These are phyloP conservation scores for Colletotrichum sp. DNA, from an alignment of 2,329 filamentous ascomycete genomes.

Conservation along the genomic window DNA sequence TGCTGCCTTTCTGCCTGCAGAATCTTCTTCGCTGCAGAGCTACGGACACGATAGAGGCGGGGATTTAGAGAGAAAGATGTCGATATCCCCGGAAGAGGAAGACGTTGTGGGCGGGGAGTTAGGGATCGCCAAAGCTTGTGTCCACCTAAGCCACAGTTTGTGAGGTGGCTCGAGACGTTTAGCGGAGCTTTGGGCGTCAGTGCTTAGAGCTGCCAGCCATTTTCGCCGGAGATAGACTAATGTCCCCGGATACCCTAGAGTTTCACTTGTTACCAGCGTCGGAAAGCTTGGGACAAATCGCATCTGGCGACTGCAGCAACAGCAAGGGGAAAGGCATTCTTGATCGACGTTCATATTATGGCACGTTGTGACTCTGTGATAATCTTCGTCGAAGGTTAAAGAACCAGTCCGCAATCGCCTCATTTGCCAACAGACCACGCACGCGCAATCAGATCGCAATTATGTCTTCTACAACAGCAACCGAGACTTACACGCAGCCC, in stretches of 20 bases:
- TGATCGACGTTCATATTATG: not conserved
- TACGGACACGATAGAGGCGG: not conserved
- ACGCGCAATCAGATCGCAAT: not conserved
- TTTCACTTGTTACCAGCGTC: not conserved
- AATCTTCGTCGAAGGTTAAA: not conserved
- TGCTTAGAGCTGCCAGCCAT: not conserved
- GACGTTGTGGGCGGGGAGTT: slow-evolving; percentile 1
- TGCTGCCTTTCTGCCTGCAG: not conserved
- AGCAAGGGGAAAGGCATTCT: not conserved
- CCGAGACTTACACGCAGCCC: not conserved
- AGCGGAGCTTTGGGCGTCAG: not conserved
- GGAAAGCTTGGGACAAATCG: not conserved
- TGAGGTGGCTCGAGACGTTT: not conserved
- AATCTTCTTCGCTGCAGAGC: not conserved
- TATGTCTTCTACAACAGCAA: not conserved
- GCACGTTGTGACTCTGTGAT: not conserved
- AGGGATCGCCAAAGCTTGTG: not conserved
- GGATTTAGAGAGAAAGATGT: slow-evolving; percentile 12
- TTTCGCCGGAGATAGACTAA: not conserved
- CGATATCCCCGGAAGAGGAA: not conserved
- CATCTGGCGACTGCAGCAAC: not conserved
- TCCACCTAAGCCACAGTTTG: not conserved
- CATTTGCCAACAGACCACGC: not conserved
- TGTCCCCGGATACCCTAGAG: not conserved
- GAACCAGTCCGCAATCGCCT: not conserved